Evolutionary conservation across 176 grass and related monocot genomes (phyloP).

Genomic region (Triticum urartu): DNA sequence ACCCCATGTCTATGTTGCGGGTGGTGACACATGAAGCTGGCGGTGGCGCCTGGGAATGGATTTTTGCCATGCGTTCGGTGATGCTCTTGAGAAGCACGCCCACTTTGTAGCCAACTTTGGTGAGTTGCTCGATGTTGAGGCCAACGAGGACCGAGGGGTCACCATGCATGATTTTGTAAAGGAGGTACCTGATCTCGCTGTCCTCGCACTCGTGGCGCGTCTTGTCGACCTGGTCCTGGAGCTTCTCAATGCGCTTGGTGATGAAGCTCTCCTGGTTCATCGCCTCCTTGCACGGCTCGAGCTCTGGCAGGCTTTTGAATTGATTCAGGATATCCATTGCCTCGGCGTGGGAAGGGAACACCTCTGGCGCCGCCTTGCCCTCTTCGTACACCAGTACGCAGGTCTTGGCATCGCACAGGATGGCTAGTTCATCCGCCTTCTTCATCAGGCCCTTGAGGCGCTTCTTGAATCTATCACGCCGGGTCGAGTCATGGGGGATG

Average conservation of each 20-base stretch:
- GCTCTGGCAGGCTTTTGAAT: constrained; percentile 30
- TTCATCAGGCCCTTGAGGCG: constrained; percentile 28
- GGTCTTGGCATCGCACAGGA: constrained; percentile 20
- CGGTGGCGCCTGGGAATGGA: not conserved
- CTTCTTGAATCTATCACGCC: constrained; percentile 32
- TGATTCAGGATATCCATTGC: not conserved
- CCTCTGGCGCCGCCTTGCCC: not conserved
- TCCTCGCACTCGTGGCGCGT: not conserved
- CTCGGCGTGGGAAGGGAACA: constrained; percentile 4
- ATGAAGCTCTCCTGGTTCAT: constrained; percentile 41
- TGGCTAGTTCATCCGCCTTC: constrained; percentile 29
- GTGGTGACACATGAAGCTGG: not conserved
- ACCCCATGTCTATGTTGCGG: not conserved
- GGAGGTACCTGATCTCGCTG: not conserved
- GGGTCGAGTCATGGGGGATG: constrained; percentile 26
- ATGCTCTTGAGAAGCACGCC: not conserved
- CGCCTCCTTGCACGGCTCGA: constrained; percentile 31
- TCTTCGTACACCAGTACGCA: constrained; percentile 36
- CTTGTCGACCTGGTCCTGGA: constrained; percentile 12
- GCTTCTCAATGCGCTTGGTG: not conserved
- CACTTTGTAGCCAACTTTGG: not conserved
- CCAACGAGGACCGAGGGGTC: not conserved
- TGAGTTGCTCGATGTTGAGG: constrained; percentile 2
- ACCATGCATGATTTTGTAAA: not conserved
- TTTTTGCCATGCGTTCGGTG: not conserved